These are phyloP conservation scores for Psilocybe cyanescens DNA, from an alignment of 768 basidiomycete species.

Conservation along the genomic window DNA sequence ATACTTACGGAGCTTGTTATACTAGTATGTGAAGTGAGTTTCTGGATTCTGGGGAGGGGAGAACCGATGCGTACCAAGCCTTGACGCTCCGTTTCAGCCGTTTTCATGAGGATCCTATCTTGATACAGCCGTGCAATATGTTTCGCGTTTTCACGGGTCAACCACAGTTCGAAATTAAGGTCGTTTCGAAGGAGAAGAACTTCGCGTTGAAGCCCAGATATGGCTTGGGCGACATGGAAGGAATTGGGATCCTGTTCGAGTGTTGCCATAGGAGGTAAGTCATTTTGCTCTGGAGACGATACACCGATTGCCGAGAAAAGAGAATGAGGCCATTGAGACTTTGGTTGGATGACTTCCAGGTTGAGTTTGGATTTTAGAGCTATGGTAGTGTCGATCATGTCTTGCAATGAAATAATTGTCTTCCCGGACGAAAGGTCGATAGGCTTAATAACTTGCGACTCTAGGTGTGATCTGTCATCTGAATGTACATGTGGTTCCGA, in stretches of 20 bases:
- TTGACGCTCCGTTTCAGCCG: slow-evolving; percentile 82
- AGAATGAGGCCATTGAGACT: slow-evolving; percentile 53
- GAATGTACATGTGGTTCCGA: slow-evolving; percentile 3
- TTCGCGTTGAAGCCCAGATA: slow-evolving; percentile 76
- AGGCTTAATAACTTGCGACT: slow-evolving; percentile 32
- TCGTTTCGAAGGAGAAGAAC: slow-evolving; percentile 76
- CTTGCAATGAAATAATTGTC: slow-evolving; percentile 63
- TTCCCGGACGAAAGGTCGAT: slow-evolving; percentile 41
- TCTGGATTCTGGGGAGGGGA: background rate
- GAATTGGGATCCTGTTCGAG: slow-evolving; percentile 35
- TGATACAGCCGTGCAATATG: slow-evolving; percentile 83
- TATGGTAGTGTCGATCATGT: slow-evolving; percentile 75
- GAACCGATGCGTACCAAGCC: slow-evolving; percentile 58
- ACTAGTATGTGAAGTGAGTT: slow-evolving; percentile 46
- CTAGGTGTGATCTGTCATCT: background rate
- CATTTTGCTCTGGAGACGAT: slow-evolving; percentile 16
- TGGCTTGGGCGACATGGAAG: slow-evolving; percentile 60
- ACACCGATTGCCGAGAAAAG: slow-evolving; percentile 38
- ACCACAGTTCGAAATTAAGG: slow-evolving; percentile 85
- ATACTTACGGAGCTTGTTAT: slow-evolving; percentile 82
- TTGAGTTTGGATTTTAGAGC: slow-evolving; percentile 74
- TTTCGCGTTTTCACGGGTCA: slow-evolving; percentile 78
- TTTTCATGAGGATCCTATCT: slow-evolving; percentile 71
- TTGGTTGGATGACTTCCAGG: slow-evolving; percentile 58
- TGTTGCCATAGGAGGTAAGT: slow-evolving; percentile 6